These are phyloP conservation scores for Hemisphaericaspora nanyangensis DNA, from an alignment of 805 yeast genomes.

Conservation along the genomic window DNA sequence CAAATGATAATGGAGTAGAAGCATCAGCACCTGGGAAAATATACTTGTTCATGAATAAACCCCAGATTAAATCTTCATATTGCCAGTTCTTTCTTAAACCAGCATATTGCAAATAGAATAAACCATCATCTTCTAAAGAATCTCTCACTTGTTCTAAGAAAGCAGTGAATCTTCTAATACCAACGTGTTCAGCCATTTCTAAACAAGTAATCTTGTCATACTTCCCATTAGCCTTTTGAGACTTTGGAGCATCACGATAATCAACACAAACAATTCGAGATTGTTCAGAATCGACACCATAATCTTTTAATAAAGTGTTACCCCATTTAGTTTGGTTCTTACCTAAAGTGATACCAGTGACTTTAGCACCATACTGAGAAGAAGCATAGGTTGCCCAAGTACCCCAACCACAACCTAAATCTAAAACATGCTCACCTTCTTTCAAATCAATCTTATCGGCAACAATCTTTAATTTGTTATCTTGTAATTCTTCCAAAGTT, in stretches of 20 bases:
- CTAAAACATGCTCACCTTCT: constrained; percentile 72
- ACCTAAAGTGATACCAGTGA: constrained; percentile 88
- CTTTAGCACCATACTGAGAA: constrained; percentile 75
- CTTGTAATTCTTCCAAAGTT: constrained; percentile 77
- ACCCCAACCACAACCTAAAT: constrained; percentile 96
- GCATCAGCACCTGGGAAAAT: constrained; percentile 98
- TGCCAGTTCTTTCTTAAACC: constrained; percentile 93
- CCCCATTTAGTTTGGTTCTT: constrained; percentile 91
- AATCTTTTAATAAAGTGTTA: constrained; percentile 60
- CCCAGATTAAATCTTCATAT: constrained; percentile 92
- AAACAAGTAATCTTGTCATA: constrained; percentile 87
- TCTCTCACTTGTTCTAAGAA: constrained; percentile 79
- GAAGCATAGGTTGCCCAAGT: constrained; percentile 84
- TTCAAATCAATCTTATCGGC: constrained; percentile 79
- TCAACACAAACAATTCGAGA: constrained; percentile 77
- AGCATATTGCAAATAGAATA: constrained; percentile 82
- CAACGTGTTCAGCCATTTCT: constrained; percentile 97
- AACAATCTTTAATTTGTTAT: constrained; percentile 81
- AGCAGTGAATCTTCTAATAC: constrained; percentile 74
- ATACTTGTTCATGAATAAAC: constrained; percentile 92
- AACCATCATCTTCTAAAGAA: constrained; percentile 88
- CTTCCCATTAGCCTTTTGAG: constrained; percentile 37
- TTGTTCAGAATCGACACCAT: constrained; percentile 67
- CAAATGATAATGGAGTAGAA: constrained; percentile 87
- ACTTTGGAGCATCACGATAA: constrained; percentile 87